These are phyloP conservation scores for Calonectria hongkongensis DNA, from an alignment of 2,329 filamentous ascomycete species.

Conservation along the genomic window DNA sequence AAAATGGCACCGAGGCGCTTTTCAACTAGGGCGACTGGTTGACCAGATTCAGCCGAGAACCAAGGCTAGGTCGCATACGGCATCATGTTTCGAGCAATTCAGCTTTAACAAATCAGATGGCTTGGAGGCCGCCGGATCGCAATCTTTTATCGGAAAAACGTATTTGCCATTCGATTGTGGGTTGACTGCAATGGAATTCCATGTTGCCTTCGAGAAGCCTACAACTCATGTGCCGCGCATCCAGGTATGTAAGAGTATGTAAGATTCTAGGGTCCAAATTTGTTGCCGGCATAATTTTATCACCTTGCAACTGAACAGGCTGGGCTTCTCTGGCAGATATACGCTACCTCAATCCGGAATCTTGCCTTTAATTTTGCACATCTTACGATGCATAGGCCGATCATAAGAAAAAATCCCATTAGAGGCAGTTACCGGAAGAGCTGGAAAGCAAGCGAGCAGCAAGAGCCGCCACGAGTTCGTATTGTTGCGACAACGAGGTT, in stretches of 20 bases:
- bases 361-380: not conserved
- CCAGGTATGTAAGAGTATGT: too few relatives aligned
- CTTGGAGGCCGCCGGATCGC: constrained; percentile 18
- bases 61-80: not conserved
- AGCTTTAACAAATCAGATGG: constrained; percentile 2
- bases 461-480: not conserved
- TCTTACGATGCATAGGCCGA: not conserved
- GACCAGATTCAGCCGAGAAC: not conserved
- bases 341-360: not conserved
- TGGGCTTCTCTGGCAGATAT: too few relatives aligned
- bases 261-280: not conserved
- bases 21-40: not conserved
- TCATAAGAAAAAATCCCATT: not conserved
- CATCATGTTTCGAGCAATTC: constrained; percentile 18
- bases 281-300: not conserved
- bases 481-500: not conserved
- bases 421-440: too few relatives aligned
- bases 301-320: not conserved
- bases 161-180: too few relatives aligned
- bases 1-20: constrained; percentile 28
- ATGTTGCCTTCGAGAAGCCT: not conserved
- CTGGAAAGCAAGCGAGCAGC: too few relatives aligned
- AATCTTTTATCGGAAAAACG: not conserved
- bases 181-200: not conserved
- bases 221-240: too few relatives aligned